Base-by-base conservation (phyloP, 495 filamentous ascomycete genomes). In the Cercophora scortea region DNA sequence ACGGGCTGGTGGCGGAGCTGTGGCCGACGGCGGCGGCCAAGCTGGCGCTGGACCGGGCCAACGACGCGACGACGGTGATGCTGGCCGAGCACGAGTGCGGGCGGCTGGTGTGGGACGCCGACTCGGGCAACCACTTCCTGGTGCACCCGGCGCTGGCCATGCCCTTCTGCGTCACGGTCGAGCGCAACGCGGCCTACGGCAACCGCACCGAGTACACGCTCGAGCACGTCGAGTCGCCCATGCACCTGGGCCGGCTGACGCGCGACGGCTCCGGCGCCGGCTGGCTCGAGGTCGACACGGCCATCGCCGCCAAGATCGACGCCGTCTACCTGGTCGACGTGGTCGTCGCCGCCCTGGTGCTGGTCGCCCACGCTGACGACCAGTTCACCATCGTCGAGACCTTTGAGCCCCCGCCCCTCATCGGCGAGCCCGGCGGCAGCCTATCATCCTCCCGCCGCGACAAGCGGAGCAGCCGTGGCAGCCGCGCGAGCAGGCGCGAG, bases 261-360 rank as follows among this genome's bases (percentile, higher is more conserved):
- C 68, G 76, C 10, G 77, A 81, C 61, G 76, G 74, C 38, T 71
- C 73, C 3, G 78, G 77, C 9, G 64, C 60, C 13, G 77, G 77
- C 15, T 79, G 67, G 65, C 57, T 81, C 12, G 75, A 80, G 56
- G 62, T 80, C 11, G 76, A 80, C 55, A 80, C 78, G 11, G 61
- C 63, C 3, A 70, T 79, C 10, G 76, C 77, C 7, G 60, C 66
- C 18, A 71, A 70, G 51, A 62, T 79, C 45, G 76, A 80, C 25
- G 83, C 81, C 39, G 75, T 88, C 39, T 90, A 89, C 59, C 73
- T 88, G 4, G 77, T 90, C n/a, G 88, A 92, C 63, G 86, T 88
- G 0, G 75, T 80, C 2, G 75, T 88, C 8, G 77, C 82, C 3
- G 85, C 87, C 0, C 70, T 90, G 12, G 62, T 90, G 34, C 72